These are phyloP conservation scores for Cyberlindnera suaveolens DNA, from an alignment of 805 yeast species.

Conservation along the genomic window DNA sequence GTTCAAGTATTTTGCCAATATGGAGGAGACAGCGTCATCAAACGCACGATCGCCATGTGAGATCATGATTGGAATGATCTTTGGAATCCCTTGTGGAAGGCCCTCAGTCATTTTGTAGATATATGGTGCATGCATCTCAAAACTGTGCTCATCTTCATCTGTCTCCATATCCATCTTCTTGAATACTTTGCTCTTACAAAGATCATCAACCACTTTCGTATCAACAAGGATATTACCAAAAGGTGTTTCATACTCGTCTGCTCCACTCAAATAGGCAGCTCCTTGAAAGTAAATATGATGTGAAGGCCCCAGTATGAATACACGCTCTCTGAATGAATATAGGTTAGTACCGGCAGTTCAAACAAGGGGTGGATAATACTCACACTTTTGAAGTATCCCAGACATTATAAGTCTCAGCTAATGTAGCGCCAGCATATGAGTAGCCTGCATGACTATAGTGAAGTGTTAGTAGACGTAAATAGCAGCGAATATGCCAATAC, in stretches of 20 bases:
- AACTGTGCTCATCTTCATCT: slow-evolving; percentile 85
- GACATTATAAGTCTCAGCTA: slow-evolving; percentile 70
- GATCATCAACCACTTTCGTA: slow-evolving; percentile 30
- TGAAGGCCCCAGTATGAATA: slow-evolving; percentile 87
- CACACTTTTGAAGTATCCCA: slow-evolving; percentile 52
- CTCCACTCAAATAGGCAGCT: slow-evolving; percentile 47
- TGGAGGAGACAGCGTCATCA: slow-evolving; percentile 39
- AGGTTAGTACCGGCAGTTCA: slow-evolving; percentile 1
- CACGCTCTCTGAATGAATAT: slow-evolving; percentile 36
- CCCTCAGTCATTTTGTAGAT: slow-evolving; percentile 42
- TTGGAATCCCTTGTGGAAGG: slow-evolving; percentile 30
- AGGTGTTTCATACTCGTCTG: slow-evolving; percentile 67
- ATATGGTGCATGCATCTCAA: slow-evolving; percentile 92
- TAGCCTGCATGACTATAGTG: slow-evolving; percentile 80
- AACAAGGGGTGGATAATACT: slow-evolving; percentile 5
- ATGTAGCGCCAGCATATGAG: slow-evolving; percentile 67
- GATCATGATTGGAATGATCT: slow-evolving; percentile 74
- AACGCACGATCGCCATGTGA: slow-evolving; percentile 48
- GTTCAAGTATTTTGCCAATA: slow-evolving; percentile 46
- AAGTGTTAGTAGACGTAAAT: slow-evolving; percentile 1
- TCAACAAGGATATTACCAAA: slow-evolving; percentile 73
- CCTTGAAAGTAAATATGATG: slow-evolving; percentile 80
- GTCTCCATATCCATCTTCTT: slow-evolving; percentile 47
- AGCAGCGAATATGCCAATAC: slow-evolving; percentile 9
- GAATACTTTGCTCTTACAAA: slow-evolving; percentile 38